Base-by-base conservation (phyloP, 306 rosid genomes). In the Lotus japonicus region DNA sequence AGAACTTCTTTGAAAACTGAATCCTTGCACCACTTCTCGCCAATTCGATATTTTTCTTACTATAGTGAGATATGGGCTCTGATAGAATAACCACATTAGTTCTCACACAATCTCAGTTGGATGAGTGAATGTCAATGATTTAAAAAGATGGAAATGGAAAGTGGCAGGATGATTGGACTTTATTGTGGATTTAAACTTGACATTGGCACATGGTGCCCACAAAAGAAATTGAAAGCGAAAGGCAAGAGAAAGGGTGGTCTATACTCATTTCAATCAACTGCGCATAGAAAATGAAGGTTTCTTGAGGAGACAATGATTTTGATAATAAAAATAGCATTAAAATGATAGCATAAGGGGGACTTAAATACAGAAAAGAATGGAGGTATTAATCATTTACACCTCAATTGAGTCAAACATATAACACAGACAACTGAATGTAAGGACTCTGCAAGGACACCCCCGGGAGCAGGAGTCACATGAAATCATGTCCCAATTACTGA, bases 81-180 rank as follows among this genome's bases (percentile, higher is more conserved):
- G 59, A 52, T 10, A 44, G 28, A 65, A 72, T 66, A 75, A 72
- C 58, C 35, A 12, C 31, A 58, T 44, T 45, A 75, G 68, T 50
- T 64, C 61, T 51, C 50, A 19, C 21, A 41, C n/a, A 79, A 41
- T 49, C 26, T 61, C 52, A 33, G 58, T 36, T 44, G 43, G 19
- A 54, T 38, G 50, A 28, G 61, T 38, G 53, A 39, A 64, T 46
- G 69, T 81, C 65, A 53, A 57, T 28, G 19, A 21, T 52, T 33
- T 16, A 53, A 64, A 28, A 38, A 44, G 13, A 53, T 26, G 64
- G 15, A 26, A 58, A 31, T 2, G 21, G 58, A 44, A 53, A 66
- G 16, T 9, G 3, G 35, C 14, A 18, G 15, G 12, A 21, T 2
- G 4, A 38, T n/a, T 12, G 23, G 23, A n/a, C 51, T 60, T 48